phyloP scores from a whole-genome alignment of 2,329 filamentous ascomycete species.

The Aaosphaeria arxii region DNA sequence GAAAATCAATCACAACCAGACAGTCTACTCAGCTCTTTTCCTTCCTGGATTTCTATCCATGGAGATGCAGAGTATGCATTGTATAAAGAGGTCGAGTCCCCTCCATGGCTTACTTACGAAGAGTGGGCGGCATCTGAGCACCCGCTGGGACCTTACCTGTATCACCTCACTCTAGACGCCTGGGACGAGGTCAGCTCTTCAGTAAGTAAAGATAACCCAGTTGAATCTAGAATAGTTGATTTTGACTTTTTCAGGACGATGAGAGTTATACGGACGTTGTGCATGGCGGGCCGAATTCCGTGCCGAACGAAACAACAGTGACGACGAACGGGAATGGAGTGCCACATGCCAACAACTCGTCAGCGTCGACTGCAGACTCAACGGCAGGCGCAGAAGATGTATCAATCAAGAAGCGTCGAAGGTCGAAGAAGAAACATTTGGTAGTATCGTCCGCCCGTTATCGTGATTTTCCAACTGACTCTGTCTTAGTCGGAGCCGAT shows the following conservation, averaged over 20 bases:
- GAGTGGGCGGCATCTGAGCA: slow-evolving; percentile 27
- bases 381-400: not conserved
- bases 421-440: slow-evolving; percentile 21
- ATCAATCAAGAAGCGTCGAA: slow-evolving; percentile 25
- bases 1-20: slow-evolving; percentile 4
- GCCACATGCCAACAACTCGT: not conserved
- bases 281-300: slow-evolving; percentile 16
- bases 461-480: too few species aligned
- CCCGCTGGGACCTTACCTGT: slow-evolving; percentile 26
- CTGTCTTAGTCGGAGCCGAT: not conserved
- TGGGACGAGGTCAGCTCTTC: slow-evolving; percentile 26
- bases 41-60: slow-evolving; percentile 17
- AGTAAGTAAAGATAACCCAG: slow-evolving; percentile 9
- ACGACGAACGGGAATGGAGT: slow-evolving; percentile 22
- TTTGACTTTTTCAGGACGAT: slow-evolving; percentile 20
- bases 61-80: slow-evolving; percentile 22
- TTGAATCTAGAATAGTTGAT: not conserved
- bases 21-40: slow-evolving; percentile 7
- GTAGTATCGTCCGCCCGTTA: slow-evolving; percentile 6
- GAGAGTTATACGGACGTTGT: slow-evolving; percentile 15
- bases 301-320: slow-evolving; percentile 20
- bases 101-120: slow-evolving; percentile 24
- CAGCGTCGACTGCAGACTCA: not conserved
- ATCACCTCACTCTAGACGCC: slow-evolving; percentile 24
- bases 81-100: slow-evolving; percentile 20